A percentile compares a stretch with the other conserved stretches of the same genome.
Conservation (phyloP, 495 filamentous ascomycete genomes). For the Daldinia grandis region DNA sequence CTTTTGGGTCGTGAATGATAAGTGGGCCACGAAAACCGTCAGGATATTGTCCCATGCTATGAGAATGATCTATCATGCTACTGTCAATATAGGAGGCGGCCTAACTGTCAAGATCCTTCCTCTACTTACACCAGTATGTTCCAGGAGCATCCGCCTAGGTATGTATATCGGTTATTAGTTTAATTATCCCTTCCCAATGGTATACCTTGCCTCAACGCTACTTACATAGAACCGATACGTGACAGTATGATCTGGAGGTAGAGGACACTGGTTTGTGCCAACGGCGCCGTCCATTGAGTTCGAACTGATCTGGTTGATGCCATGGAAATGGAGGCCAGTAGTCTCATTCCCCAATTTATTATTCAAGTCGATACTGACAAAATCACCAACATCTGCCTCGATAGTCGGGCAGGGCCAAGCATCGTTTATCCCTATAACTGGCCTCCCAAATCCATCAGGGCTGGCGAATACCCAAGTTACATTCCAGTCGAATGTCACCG, state of each 20-base stretch:
- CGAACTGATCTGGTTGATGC: slow-evolving; percentile 75
- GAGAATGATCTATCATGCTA: slow-evolving; percentile 67
- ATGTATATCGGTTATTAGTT: slow-evolving; percentile 21
- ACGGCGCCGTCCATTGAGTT: slow-evolving; percentile 78
- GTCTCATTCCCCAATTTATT: slow-evolving; percentile 78
- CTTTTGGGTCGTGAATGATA: slow-evolving; percentile 72
- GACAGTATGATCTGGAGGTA: slow-evolving; percentile 68
- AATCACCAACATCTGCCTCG: slow-evolving; percentile 75
- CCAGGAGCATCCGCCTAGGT: slow-evolving; percentile 67
- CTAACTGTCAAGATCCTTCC: slow-evolving; percentile 13
- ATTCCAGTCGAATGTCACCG: slow-evolving; percentile 63
- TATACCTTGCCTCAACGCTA: slow-evolving; percentile 15
- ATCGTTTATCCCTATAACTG: slow-evolving; percentile 81
- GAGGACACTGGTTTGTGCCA: slow-evolving; percentile 73
- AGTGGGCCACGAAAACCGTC: slow-evolving; percentile 79
- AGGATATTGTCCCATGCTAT: slow-evolving; percentile 74
- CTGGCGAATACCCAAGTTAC: slow-evolving; percentile 74
- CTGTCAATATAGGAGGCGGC: slow-evolving; percentile 26
- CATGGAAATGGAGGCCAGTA: slow-evolving; percentile 84
- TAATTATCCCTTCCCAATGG: neutral
- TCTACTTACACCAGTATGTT: slow-evolving; percentile 81
- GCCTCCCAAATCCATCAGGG: slow-evolving; percentile 71
- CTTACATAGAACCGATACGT: slow-evolving; percentile 73
- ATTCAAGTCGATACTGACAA: slow-evolving; percentile 70
- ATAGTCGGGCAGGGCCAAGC: slow-evolving; percentile 77